These are phyloP conservation scores for Trametes gibbosa DNA, from an alignment of 768 basidiomycete genomes.

Conservation along the genomic window DNA sequence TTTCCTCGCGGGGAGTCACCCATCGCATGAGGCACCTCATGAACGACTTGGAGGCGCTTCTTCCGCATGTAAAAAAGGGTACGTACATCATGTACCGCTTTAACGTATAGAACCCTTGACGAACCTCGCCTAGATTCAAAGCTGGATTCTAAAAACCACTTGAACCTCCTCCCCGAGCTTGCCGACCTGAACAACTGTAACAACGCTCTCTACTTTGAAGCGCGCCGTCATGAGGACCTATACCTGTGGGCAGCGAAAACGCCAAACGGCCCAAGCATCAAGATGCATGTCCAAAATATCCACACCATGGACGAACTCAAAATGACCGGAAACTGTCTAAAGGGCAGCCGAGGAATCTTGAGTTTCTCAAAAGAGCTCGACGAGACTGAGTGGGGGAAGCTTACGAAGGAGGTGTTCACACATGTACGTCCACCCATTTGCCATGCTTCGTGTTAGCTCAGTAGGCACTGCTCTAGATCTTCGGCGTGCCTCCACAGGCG, in stretches of 20 bases:
- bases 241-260: slow-evolving; percentile 97
- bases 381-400: slow-evolving; percentile 77
- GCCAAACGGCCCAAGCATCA: slow-evolving; percentile 96
- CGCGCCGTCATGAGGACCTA: slow-evolving; percentile 90
- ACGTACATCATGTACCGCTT: slow-evolving; percentile 21
- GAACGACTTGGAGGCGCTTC: slow-evolving; percentile 85
- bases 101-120: neutral
- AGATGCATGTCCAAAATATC: slow-evolving; percentile 96
- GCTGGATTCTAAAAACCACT: slow-evolving; percentile 93
- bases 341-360: slow-evolving; percentile 88
- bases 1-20: slow-evolving; percentile 92
- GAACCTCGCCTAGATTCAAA: slow-evolving; percentile 73
- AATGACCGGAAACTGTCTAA: slow-evolving; percentile 98
- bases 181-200: slow-evolving; percentile 98
- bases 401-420: slow-evolving; percentile 92
- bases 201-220: slow-evolving; percentile 96
- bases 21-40: slow-evolving; percentile 97
- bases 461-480: slow-evolving; percentile 57
- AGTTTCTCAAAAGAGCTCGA: slow-evolving; percentile 93
- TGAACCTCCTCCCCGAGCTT: slow-evolving; percentile 90
- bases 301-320: slow-evolving; percentile 99
- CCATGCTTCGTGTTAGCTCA: neutral
- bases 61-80: slow-evolving; percentile 99
- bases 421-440: slow-evolving; percentile 55
- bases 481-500: slow-evolving; percentile 90